Conservation (phyloP, 169 alveolate species). For the Plasmodium ovale region DNA sequence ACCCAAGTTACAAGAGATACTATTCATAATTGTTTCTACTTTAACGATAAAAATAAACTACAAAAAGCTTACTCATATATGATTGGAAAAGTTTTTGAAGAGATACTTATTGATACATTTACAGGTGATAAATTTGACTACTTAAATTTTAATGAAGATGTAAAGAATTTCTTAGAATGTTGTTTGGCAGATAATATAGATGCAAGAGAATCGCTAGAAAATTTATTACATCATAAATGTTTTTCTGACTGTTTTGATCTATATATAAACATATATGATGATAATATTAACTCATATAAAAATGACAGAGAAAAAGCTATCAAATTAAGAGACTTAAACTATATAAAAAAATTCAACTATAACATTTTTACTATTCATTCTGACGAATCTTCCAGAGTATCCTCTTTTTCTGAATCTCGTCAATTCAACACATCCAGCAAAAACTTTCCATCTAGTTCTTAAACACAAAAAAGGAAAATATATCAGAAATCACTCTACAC, state of each 20-base stretch:
- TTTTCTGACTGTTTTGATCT: conserved; percentile 58
- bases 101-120: conserved; percentile 56
- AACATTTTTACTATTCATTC: conserved; percentile 54
- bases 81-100: conserved; percentile 68
- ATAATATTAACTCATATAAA: conserved; percentile 59
- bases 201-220: conserved; percentile 17
- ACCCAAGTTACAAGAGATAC: neutral
- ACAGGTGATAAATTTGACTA: conserved; percentile 70
- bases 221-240: conserved; percentile 32
- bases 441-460: conserved; percentile 25
- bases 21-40: conserved; percentile 8
- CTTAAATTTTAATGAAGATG: conserved; percentile 50
- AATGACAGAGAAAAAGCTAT: conserved; percentile 71
- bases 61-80: conserved; percentile 70
- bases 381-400: conserved; percentile 13
- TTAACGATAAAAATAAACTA: conserved; percentile 17
- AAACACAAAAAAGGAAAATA: neutral
- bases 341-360: conserved; percentile 44
- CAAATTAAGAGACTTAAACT: conserved; percentile 29
- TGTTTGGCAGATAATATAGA: conserved; percentile 23
- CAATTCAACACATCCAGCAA: conserved; percentile 22
- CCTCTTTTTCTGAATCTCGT: conserved; percentile 19
- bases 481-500: too few species aligned
- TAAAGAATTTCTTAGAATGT: conserved; percentile 19
- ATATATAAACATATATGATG: conserved; percentile 64